Base-by-base conservation (phyloP, 176 grass and related monocot species). In the Avena insularis region DNA sequence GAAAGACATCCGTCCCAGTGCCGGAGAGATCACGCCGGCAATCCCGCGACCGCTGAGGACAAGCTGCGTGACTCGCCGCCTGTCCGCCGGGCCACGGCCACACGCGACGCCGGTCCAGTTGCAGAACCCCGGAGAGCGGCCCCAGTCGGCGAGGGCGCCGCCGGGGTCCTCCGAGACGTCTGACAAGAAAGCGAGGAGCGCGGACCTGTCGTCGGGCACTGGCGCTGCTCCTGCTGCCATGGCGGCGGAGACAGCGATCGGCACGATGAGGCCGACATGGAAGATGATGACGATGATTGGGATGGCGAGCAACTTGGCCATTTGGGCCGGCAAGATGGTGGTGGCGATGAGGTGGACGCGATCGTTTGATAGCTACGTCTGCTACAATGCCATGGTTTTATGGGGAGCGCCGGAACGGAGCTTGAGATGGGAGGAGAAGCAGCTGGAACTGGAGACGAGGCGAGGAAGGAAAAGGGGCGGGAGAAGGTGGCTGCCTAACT, bases 101-200 rank as follows among this genome's bases (percentile, higher is more conserved):
- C 97, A 98, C 0, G 78, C 75, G 20, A 99, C 57, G 31, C 97
- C 94, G 8, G 92, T 94, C 97, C 97, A 99, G 40, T 91, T 88
- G 88, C 97, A 98, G 20, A 85, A 72, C 20, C 90, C 48, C 1
- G 7, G 13, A 0, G 90, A 80, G 29, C 27, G 8, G 15, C 47
- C 89, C 97, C 94, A 96, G 62, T 68, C 62, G 1, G 80, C 15
- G 3, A 99, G 86, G 0, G 55, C 86, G 54, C 63, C 78, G 2
- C 70, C 77, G 7, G 82, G 85, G 21, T 94, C 97, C 0, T 45
- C 76, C 9, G 90, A 88, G 45, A 96, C 65, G 10, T 80, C 33
- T 0, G 90, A 91, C 13, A 77, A 72, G 35, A 99, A 96, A 45
- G 49, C 75, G 2, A 99, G 59, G 25, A 96, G 92, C 1, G 89